Conservation (phyloP, 225 moss, liverwort and hornwort genomes). For the Lunularia cruciata region DNA sequence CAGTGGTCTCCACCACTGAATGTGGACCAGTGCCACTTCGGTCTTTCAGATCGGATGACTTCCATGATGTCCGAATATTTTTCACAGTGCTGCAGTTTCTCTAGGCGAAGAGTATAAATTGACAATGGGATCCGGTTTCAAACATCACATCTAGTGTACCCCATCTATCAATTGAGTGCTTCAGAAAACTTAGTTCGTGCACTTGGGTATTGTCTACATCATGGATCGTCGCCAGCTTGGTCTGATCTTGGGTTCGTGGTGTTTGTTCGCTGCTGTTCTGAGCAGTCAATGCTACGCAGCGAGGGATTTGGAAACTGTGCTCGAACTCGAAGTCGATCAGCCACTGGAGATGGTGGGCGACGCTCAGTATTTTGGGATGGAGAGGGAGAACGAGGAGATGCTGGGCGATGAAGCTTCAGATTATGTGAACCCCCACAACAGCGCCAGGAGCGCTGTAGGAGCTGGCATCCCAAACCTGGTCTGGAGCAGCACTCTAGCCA, state of each 20-base stretch:
- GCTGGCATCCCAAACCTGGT: constrained; percentile 29
- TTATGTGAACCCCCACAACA: constrained; percentile 32
- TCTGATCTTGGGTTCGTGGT: neutral
- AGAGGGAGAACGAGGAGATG: too few species aligned
- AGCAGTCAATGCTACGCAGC: constrained; percentile 1
- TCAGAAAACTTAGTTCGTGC: too few species aligned
- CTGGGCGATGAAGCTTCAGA: constrained; percentile 6
- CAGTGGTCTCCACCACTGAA: too few species aligned
- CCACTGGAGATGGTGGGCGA: neutral
- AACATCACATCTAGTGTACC: too few species aligned
- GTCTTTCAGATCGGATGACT: too few species aligned
- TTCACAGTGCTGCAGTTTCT: too few species aligned
- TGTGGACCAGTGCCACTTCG: too few species aligned
- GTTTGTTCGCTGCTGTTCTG: neutral
- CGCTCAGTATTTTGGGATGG: neutral
- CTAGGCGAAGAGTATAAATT: too few species aligned
- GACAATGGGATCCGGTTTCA: too few species aligned
- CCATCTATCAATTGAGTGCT: too few species aligned
- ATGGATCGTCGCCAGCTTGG: constrained; percentile 7
- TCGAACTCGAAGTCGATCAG: neutral
- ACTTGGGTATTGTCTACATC: too few species aligned
- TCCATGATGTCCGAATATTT: too few species aligned
- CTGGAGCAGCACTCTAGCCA: constrained; percentile 25
- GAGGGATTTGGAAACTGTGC: neutral
- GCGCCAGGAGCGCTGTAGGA: constrained; percentile 27